Evolutionary conservation across 140 eudicot genomes (phyloP).

Genomic region (Flaveria floridana): DNA sequence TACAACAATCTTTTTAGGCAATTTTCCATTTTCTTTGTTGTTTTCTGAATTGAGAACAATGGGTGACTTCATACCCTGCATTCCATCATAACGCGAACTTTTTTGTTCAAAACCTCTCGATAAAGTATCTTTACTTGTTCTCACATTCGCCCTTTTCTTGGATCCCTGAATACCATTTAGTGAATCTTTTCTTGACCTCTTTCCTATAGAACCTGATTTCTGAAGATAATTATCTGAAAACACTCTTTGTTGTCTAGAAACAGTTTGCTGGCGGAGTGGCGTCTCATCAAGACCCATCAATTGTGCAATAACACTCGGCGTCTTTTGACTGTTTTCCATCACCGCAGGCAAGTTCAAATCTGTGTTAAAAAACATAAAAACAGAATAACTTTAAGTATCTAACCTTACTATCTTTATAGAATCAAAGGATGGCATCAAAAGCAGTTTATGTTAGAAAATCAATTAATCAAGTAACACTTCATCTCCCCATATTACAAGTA

Average conservation of each 20-base stretch:
- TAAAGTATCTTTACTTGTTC: constrained; percentile 8
- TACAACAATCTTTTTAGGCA: constrained; percentile 26
- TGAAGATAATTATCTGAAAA: constrained; percentile 61
- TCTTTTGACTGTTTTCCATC: constrained; percentile 46
- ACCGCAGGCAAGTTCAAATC: constrained; percentile 29
- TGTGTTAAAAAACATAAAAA: constrained; percentile 12
- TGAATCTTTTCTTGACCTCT: constrained; percentile 35
- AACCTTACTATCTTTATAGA: neutral
- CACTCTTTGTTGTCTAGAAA: constrained; percentile 34
- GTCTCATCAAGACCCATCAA: constrained; percentile 64
- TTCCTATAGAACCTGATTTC: constrained; percentile 52
- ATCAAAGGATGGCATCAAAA: neutral
- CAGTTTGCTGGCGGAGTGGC: constrained; percentile 28
- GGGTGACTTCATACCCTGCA: constrained; percentile 16
- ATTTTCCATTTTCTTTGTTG: constrained; percentile 17
- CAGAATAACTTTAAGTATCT: too few species aligned
- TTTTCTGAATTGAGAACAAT: neutral
- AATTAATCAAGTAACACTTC: neutral
- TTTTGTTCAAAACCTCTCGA: constrained; percentile 2
- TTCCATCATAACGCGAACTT: constrained; percentile 9
- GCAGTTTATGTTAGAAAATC: neutral
- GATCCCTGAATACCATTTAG: constrained; percentile 15
- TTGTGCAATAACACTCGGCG: constrained; percentile 61
- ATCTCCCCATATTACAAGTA: neutral
- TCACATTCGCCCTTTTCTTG: constrained; percentile 27